phyloP scores from a whole-genome alignment of 768 basidiomycete genomes.

The Cystofilobasidium macerans region DNA sequence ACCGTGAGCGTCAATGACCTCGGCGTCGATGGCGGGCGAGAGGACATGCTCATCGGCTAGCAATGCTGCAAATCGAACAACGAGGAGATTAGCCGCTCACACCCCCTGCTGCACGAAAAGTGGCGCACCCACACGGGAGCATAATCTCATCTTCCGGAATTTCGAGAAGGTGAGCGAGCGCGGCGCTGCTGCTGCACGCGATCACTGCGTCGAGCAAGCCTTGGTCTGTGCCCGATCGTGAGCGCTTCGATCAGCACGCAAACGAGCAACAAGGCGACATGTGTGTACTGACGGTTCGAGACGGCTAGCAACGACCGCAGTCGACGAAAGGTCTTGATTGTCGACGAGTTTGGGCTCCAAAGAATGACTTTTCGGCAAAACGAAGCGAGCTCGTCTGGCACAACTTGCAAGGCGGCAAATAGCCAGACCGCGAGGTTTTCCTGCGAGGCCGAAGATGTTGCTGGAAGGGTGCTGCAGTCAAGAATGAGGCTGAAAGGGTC shows the following conservation, averaged over 20 bases:
- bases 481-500: conserved; percentile 5
- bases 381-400: neutral
- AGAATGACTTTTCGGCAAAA: neutral
- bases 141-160: neutral
- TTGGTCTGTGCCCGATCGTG: neutral
- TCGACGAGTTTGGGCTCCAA: neutral
- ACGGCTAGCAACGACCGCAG: neutral
- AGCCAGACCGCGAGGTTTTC: neutral
- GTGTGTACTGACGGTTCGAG: neutral
- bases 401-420: neutral
- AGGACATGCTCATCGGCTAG: neutral
- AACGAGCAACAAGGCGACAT: neutral
- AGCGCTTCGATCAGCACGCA: neutral
- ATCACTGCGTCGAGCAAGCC: neutral
- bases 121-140: neutral
- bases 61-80: neutral
- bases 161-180: neutral
- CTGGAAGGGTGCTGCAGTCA: conserved; percentile 9
- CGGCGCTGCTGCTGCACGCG: neutral
- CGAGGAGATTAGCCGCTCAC: too few species aligned
- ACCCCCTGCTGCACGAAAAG: too few species aligned
- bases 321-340: neutral
- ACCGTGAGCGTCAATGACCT: neutral
- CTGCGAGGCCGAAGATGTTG: neutral
- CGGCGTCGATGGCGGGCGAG: neutral